A percentile compares a stretch with the other conserved stretches of the same genome.
Evolutionary conservation across 2,329 filamentous ascomycete species (phyloP).

Genomic region (Monilinia fructicola): DNA sequence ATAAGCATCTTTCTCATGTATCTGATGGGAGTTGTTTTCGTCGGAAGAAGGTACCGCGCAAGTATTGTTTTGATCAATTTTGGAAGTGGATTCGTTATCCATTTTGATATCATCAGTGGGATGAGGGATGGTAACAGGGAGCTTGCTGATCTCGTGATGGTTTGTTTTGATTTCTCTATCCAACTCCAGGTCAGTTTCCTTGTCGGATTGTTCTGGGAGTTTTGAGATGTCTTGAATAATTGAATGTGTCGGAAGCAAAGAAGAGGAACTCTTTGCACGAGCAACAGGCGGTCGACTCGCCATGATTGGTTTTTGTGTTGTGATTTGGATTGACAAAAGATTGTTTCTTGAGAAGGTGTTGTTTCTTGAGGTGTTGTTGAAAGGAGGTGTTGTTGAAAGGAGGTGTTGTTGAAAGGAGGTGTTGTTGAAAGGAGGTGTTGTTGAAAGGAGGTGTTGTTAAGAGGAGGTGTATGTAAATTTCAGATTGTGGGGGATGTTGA

Average conservation of each 20-base stretch:
- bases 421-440: too few species aligned
- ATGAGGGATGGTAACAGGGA: neutral
- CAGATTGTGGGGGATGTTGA: neutral
- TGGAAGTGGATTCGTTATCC: accelerated
- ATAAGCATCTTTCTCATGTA: too few species aligned
- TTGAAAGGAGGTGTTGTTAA: neutral
- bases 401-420: neutral
- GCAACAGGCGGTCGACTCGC: neutral
- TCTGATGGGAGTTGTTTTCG: too few species aligned
- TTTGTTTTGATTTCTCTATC: neutral
- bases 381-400: neutral
- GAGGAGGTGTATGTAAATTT: neutral
- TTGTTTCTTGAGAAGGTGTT: neutral
- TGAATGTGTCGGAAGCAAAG: neutral
- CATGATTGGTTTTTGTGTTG: neutral
- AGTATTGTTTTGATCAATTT: neutral
- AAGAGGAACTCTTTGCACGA: neutral
- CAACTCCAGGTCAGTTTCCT: accelerated
- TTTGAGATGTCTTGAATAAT: neutral
- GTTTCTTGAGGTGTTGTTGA: neutral
- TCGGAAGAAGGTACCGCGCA: too few species aligned
- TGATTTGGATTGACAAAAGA: too few species aligned
- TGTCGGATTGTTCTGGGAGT: neutral
- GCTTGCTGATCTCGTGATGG: neutral
- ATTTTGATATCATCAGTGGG: too few species aligned